Evolutionary conservation across 2,329 filamentous ascomycete species (phyloP), one percentile per base, ranked within the genome.

Genomic region (Juglanconis sp.): DNA sequence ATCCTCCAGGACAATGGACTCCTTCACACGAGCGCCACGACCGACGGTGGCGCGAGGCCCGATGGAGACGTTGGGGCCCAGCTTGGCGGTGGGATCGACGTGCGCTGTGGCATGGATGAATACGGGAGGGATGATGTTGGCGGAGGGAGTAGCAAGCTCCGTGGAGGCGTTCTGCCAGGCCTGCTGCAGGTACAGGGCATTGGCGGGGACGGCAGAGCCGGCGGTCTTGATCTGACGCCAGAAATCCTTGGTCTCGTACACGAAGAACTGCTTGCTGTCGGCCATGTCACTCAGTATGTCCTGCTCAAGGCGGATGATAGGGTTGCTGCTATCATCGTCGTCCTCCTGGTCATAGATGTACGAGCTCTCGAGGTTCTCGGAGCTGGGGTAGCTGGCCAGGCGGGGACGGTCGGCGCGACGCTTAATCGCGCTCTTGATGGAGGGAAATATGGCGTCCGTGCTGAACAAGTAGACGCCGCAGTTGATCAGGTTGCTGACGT

Each of bases 161-260:
- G 87, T 82, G 44, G 91, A 92, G 67, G 87, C 87, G 49, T 82
- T 84, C 77, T 98, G 94, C 81, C 89, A 89, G 24, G 95, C 94
- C 80, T 97, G 92, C 74, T 96, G 92, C 57, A 99, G 86, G 78
- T 99, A 99, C 38, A 99, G 85, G 13, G 95, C 95, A 71, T 98
- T 98, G 65, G 95, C 95, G 15, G 95, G 95, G 34, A 99, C 92
- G 53, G 95, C 95, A 5, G 94, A 98, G 62, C 95, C 95, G 62
- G 95, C 95, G 1, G 95, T 97, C 85, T 99, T 99, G 85, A 99
- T 98, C 82, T 99, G 95, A 69, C 95, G 92, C 95, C 95, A 99
- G 77, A 99, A 99, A 75, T 98, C 95, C 80, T 96, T 96, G 66
- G 94, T 98, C 81, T 99, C 95, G 75, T 96, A 90, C 36, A 98